phyloP scores from a whole-genome alignment of 2,329 filamentous ascomycete genomes.

The Hysterium pulicare region DNA sequence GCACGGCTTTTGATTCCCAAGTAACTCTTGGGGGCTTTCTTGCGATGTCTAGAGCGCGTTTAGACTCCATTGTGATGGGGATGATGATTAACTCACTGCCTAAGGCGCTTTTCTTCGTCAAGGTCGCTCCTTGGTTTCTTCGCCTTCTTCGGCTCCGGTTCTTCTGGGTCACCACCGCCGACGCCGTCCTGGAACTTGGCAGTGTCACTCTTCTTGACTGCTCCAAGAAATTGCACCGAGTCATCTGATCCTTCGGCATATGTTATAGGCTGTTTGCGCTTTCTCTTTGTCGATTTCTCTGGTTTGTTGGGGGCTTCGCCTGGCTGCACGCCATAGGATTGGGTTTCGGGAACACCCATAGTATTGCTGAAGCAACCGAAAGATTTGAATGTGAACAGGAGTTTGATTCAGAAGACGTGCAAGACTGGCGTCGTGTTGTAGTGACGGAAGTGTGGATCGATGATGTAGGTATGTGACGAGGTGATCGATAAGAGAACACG shows the following conservation, averaged over 20 bases:
- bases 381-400: too few relatives aligned
- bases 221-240: not conserved
- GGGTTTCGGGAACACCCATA: constrained; percentile 1
- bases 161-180: not conserved
- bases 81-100: constrained; percentile 6
- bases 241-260: not conserved
- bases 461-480: too few relatives aligned
- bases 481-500: too few relatives aligned
- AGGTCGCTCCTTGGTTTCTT: not conserved
- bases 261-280: not conserved
- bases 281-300: not conserved
- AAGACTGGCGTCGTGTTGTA: too few relatives aligned
- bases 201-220: not conserved
- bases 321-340: not conserved
- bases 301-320: not conserved
- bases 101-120: constrained; percentile 29
- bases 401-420: too few relatives aligned
- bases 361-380: not conserved
- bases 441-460: too few relatives aligned
- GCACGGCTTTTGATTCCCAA: constrained; percentile 48
- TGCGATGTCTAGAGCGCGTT: constrained; percentile 22
- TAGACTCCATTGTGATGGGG: not conserved
- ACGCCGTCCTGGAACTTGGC: not conserved
- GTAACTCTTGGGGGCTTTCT: constrained; percentile 45
- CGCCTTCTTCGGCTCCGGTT: not conserved